Percentiles rank a stretch among this genome's conserved stretches.
Conservation (phyloP, 2,329 filamentous ascomycete genomes). For the Sarocladium oryzae region DNA sequence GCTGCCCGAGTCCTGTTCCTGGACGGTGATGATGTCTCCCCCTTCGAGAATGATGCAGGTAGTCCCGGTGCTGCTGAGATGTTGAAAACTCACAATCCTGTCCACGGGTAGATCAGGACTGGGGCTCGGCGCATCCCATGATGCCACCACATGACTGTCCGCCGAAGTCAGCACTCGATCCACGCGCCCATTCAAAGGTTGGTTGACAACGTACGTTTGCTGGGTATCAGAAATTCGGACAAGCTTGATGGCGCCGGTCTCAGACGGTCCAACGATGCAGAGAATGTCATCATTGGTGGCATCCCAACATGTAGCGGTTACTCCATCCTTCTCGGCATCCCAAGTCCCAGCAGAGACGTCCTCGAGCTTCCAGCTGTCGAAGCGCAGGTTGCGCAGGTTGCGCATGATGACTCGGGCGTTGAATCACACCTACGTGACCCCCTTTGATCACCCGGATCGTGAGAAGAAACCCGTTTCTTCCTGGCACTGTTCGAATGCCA, state of each 20-base stretch:
- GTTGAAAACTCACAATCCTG: constrained; percentile 70
- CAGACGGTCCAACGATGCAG: constrained; percentile 76
- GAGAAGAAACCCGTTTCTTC: too few species aligned
- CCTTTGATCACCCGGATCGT: background rate
- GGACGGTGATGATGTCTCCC: constrained; percentile 84
- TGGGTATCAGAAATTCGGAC: constrained; percentile 43
- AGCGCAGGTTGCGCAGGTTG: constrained; percentile 75
- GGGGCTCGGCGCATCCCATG: constrained; percentile 83
- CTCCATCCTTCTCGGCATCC: constrained; percentile 33
- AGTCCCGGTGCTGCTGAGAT: constrained; percentile 73
- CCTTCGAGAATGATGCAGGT: constrained; percentile 81
- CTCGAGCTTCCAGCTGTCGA: constrained; percentile 54
- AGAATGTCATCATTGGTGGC: constrained; percentile 69
- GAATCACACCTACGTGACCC: background rate
- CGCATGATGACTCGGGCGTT: constrained; percentile 55
- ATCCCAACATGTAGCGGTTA: constrained; percentile 84
- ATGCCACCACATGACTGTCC: constrained; percentile 51
- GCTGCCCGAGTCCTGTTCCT: constrained; percentile 45
- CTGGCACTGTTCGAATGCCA: too few species aligned
- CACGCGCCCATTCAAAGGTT: constrained; percentile 8
- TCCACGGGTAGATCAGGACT: constrained; percentile 70
- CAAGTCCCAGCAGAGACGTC: background rate
- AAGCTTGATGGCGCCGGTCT: constrained; percentile 67
- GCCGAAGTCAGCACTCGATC: constrained; percentile 18
- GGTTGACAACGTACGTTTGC: constrained; percentile 32